Conservation (phyloP, 108 stramenopile species). For the Stephanodiscus minutulus region DNA sequence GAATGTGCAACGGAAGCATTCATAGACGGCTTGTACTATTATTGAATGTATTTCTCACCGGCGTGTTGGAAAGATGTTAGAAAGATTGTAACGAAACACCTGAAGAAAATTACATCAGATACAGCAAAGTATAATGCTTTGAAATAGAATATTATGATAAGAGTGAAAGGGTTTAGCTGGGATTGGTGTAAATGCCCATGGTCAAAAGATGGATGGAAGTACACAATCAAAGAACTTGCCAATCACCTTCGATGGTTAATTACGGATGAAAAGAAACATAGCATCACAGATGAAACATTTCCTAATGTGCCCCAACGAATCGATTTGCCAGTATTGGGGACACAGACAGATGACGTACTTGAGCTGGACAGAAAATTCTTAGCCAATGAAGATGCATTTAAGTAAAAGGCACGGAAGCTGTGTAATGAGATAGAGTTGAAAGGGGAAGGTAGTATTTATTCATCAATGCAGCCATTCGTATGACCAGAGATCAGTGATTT, state of each 20-base stretch:
- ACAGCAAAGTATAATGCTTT: conserved; percentile 5
- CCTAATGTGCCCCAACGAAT: conserved; percentile 1
- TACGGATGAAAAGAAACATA: too few relatives aligned
- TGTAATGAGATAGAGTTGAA: too few relatives aligned
- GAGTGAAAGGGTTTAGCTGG: conserved; percentile 29
- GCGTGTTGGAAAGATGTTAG: too few relatives aligned
- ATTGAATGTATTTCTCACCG: too few relatives aligned
- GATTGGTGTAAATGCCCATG: conserved; percentile 17
- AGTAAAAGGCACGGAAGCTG: background rate
- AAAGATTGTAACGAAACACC: background rate
- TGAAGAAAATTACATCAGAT: too few relatives aligned
- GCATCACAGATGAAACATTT: background rate
- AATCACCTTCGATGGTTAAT: background rate
- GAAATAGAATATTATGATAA: conserved; percentile 18
- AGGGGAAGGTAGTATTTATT: too few relatives aligned
- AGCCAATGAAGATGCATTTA: conserved; percentile 8
- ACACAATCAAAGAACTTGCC: conserved; percentile 13
- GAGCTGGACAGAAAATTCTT: conserved; percentile 1
- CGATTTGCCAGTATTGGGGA: conserved; percentile 11
- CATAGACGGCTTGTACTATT: too few relatives aligned
- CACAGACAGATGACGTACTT: conserved; percentile 4
- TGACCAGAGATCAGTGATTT: too few relatives aligned
- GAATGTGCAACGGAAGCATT: too few relatives aligned
- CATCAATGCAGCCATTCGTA: too few relatives aligned
- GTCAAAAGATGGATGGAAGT: conserved; percentile 18